phyloP scores from a whole-genome alignment of 1,139 yeast genomes.

The Saccharomyces hybrid region DNA sequence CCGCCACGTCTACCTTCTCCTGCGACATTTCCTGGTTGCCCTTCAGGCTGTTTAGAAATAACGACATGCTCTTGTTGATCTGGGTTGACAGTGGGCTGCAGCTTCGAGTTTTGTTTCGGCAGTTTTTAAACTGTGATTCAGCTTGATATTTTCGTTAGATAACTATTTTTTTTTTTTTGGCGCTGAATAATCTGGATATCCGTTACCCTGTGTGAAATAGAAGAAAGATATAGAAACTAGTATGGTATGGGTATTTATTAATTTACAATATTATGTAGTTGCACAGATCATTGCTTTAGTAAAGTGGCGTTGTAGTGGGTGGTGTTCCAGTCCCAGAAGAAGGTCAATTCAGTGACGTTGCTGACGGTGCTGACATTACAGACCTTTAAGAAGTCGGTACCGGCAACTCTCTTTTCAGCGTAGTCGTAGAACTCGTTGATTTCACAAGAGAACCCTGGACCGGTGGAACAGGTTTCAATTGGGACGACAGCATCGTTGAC shows the following conservation, averaged over 20 bases:
- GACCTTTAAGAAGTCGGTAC: slow-evolving; percentile 32
- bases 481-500: slow-evolving; percentile 59
- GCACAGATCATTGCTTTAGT: not conserved
- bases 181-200: not conserved
- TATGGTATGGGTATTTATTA: not conserved
- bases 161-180: not conserved
- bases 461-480: slow-evolving; percentile 42
- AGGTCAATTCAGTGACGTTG: slow-evolving; percentile 19
- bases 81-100: not conserved
- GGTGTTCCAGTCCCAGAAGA: slow-evolving; percentile 28
- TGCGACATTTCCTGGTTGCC: slow-evolving; percentile 48
- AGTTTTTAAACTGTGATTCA: not conserved
- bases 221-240: not conserved
- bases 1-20: slow-evolving; percentile 62
- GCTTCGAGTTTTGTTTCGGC: not conserved
- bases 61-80: slow-evolving; percentile 43
- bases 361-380: slow-evolving; percentile 29
- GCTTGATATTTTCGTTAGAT: not conserved
- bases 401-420: slow-evolving; percentile 33
- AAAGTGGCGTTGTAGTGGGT: slow-evolving; percentile 6
- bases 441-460: slow-evolving; percentile 58
- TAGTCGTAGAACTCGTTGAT: slow-evolving; percentile 36
- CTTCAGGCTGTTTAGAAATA: slow-evolving; percentile 44
- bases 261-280: not conserved
- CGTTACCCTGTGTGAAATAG: not conserved